These are phyloP conservation scores for Volvox carteri DNA, from an alignment of 163 green algal genomes.

Conservation along the genomic window DNA sequence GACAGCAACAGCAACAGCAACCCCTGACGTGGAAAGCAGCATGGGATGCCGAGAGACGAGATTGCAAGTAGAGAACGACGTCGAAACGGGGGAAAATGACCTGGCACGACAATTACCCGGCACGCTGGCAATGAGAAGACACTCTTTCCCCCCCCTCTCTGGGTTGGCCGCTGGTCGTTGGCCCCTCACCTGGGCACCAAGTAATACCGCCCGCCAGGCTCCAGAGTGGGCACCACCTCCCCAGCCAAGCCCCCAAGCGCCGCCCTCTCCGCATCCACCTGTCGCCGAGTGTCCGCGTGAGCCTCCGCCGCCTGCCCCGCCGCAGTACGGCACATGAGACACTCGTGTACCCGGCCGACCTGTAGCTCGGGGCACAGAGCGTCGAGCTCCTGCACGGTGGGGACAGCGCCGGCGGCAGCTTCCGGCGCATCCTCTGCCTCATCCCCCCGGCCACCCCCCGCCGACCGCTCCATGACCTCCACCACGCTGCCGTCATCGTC, in stretches of 20 bases:
- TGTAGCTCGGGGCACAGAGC: constrained; percentile 27
- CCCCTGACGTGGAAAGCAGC: too few species aligned
- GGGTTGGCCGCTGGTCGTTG: too few species aligned
- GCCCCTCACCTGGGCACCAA: constrained; percentile 45
- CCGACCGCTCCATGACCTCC: constrained; percentile 5
- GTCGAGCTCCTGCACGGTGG: constrained; percentile 24
- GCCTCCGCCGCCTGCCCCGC: constrained; percentile 22
- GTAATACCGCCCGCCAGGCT: constrained; percentile 5
- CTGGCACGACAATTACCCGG: too few species aligned
- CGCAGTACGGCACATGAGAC: background rate
- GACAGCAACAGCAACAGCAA: too few species aligned
- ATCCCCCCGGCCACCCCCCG: too few species aligned
- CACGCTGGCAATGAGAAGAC: too few species aligned
- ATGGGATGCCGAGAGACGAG: too few species aligned
- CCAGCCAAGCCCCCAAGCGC: constrained; percentile 7
- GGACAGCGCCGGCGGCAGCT: background rate
- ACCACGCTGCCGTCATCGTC: constrained; percentile 21
- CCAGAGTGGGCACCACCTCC: background rate
- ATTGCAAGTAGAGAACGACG: too few species aligned
- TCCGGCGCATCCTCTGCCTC: too few species aligned
- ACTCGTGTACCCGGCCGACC: constrained; percentile 15
- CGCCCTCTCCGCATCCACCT: constrained; percentile 8
- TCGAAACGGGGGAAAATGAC: too few species aligned
- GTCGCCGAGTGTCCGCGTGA: constrained; percentile 10
- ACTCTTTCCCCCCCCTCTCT: too few species aligned